phyloP scores from a whole-genome alignment of 2,329 filamentous ascomycete species.

The Ophiostoma sp. region DNA sequence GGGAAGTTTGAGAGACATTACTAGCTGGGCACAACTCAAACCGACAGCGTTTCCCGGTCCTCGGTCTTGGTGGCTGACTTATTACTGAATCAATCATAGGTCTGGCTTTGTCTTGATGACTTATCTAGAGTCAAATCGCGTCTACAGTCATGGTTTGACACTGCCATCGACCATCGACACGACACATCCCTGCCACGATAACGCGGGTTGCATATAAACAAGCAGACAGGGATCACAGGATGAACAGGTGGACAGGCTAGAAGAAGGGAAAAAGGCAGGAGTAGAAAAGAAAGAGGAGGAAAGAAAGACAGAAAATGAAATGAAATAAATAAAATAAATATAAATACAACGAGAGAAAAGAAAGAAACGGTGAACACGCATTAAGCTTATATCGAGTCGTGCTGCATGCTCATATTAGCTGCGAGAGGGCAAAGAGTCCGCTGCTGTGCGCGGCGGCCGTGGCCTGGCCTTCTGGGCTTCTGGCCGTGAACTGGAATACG shows the following conservation, averaged over 20 bases:
- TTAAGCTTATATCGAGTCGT: neutral
- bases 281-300: neutral
- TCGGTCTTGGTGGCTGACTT: conserved; percentile 1
- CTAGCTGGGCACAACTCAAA: too few relatives aligned
- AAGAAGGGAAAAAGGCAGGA: too few relatives aligned
- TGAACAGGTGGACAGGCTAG: neutral
- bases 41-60: neutral
- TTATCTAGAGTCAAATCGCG: neutral
- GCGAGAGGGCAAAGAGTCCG: neutral
- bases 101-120: neutral
- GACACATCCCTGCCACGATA: conserved; percentile 5
- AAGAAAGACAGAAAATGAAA: neutral
- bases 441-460: neutral
- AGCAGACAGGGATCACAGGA: neutral
- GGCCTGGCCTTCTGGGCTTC: neutral
- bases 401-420: neutral
- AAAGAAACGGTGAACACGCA: neutral
- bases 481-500: too few relatives aligned
- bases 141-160: neutral
- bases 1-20: neutral
- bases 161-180: neutral
- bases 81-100: neutral
- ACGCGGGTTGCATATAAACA: conserved; percentile 5
- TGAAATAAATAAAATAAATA: neutral
- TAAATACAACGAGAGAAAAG: neutral